phyloP scores from a whole-genome alignment of 768 basidiomycete genomes.

The Antrodiella citrinella region DNA sequence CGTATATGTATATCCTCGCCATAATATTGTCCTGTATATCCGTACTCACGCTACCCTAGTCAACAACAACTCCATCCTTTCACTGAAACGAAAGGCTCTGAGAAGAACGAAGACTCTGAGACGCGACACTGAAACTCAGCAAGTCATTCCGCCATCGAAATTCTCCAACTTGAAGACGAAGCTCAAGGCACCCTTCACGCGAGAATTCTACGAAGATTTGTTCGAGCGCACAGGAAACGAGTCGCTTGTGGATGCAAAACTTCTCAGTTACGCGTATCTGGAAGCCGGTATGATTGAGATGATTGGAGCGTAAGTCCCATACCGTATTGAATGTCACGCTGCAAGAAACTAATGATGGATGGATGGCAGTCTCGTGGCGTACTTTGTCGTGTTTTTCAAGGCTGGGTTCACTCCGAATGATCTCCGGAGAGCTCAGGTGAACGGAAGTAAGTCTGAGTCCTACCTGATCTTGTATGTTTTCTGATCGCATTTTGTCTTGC shows the following conservation, averaged over 20 bases:
- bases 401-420: conserved; percentile 55
- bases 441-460: too few species aligned
- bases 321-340: background rate
- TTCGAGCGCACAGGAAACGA: conserved; percentile 48
- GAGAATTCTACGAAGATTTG: conserved; percentile 50
- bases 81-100: conserved; percentile 49
- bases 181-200: conserved; percentile 45
- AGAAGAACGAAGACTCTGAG: conserved; percentile 45
- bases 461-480: background rate
- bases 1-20: conserved; percentile 2
- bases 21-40: background rate
- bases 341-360: background rate
- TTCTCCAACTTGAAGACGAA: conserved; percentile 30
- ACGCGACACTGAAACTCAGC: conserved; percentile 45
- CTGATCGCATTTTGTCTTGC: background rate
- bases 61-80: conserved; percentile 43
- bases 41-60: conserved; percentile 27
- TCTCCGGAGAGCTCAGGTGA: conserved; percentile 40
- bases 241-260: conserved; percentile 49
- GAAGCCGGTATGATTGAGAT: conserved; percentile 59
- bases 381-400: conserved; percentile 61
- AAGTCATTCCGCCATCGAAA: conserved; percentile 34
- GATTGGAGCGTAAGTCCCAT: conserved; percentile 39
- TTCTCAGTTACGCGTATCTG: conserved; percentile 60
- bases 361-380: conserved; percentile 41